Base-by-base conservation (phyloP, 2,329 filamentous ascomycete species). In the Cladorrhinum sp. region DNA sequence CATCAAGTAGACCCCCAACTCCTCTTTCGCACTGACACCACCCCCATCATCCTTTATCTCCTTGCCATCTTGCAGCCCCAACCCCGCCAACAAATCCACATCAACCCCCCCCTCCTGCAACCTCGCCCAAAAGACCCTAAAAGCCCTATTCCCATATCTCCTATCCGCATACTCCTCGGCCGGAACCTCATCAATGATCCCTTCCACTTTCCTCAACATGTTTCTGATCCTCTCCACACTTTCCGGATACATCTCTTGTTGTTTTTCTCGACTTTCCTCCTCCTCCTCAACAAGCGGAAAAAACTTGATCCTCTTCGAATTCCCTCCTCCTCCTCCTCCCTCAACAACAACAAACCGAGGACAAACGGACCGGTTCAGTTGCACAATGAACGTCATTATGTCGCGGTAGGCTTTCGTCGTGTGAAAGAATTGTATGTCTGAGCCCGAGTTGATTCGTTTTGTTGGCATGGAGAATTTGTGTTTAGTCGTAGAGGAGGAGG, bases 71-170 rank as follows among this genome's bases (percentile, higher is more conserved):
- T 70, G 66, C 10, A 64, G 65, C 0, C 85, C 80, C 18, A 94
- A 69, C 68, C 80, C 80, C 61, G 84, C 78, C 42, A 28, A 28
- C 26, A 28, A 28, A 78, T 73, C 24, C 93, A 75, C 1, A 94
- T 76, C 10, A 30, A 30, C 66, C 75, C 2, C 75, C 16, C 83
- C 79, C 58, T 84, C 81, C 66, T 88, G 86, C 12, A 95, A 79
- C 28, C 92, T 75, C 53, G 83, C 78, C 73, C 89, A 84, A 94
- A 95, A 99, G 66, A 81, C 90, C 28, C 93, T 83, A 74, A 96
- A 99, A 69, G 90, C 94, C 51, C 91, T 80, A 73, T 99, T 99
- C 33, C 95, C 95, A 72, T 98, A 99, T 64, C 95, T 83, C 57
- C 94, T 82, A 49, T 57, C 42, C 18, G 94, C 93, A 14, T 93